Percentiles rank a stretch among this genome's conserved stretches.
phyloP scores from a whole-genome alignment of 2,329 filamentous ascomycete species.

The Aspergillus aculeatus region DNA sequence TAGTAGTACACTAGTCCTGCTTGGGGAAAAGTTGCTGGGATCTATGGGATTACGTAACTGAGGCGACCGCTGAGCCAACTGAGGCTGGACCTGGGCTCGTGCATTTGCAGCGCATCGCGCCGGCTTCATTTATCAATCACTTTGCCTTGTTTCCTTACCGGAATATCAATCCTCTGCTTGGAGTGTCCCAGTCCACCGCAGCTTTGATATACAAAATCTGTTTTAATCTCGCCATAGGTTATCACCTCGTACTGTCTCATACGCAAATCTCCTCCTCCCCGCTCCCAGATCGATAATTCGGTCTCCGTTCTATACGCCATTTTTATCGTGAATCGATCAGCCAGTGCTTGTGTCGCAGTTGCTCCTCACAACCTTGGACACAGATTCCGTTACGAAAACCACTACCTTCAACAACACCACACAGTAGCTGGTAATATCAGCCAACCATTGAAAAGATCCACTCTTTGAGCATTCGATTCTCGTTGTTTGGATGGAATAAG shows the following conservation, averaged over 20 bases:
- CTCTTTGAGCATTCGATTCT: neutral
- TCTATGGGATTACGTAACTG: too few relatives aligned
- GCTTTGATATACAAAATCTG: neutral
- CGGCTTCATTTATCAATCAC: conserved; percentile 9
- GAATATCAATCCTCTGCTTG: neutral
- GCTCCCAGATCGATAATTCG: neutral
- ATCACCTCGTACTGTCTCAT: neutral
- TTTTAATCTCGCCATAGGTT: neutral
- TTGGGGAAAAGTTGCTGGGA: neutral
- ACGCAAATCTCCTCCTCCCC: neutral
- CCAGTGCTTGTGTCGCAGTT: neutral
- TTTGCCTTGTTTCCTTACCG: neutral
- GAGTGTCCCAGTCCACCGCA: neutral
- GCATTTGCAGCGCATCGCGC: conserved; percentile 22
- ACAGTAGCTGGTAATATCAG: neutral
- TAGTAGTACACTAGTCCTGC: neutral
- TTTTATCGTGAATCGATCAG: neutral
- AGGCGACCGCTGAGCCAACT: conserved; percentile 17
- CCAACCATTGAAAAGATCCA: neutral
- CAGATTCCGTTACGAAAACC: neutral
- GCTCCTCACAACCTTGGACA: neutral
- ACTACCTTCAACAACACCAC: neutral
- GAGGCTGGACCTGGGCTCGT: conserved; percentile 18
- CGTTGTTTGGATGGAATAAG: neutral
- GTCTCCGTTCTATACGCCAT: neutral